Conservation (phyloP, 2,329 filamentous ascomycete species). For the Alternaria sp. region DNA sequence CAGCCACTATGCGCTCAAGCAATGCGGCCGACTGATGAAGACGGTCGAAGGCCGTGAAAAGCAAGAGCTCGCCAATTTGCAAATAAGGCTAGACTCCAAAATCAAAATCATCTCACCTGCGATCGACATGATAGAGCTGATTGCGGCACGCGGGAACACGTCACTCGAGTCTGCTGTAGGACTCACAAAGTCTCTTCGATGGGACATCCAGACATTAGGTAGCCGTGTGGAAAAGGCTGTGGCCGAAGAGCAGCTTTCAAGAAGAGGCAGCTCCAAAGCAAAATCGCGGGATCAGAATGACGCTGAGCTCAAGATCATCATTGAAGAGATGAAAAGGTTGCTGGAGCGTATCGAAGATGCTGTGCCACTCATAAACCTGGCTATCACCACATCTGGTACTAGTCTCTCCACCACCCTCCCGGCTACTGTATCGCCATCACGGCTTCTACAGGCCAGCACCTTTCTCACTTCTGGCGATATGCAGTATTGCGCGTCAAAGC, state of each 20-base stretch:
- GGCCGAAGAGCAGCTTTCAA: constrained; percentile 65
- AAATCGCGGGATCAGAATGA: constrained; percentile 66
- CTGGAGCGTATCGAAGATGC: constrained; percentile 86
- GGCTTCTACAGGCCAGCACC: constrained; percentile 90
- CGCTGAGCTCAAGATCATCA: constrained; percentile 73
- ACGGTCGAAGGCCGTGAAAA: constrained; percentile 73
- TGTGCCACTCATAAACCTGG: constrained; percentile 89
- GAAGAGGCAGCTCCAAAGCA: constrained; percentile 55
- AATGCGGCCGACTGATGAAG: constrained; percentile 80
- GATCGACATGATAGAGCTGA: constrained; percentile 91
- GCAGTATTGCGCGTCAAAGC: constrained; percentile 74
- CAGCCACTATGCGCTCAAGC: constrained; percentile 82
- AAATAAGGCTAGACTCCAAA: constrained; percentile 81
- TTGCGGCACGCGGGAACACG: constrained; percentile 79
- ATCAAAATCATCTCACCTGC: constrained; percentile 92
- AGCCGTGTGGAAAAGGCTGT: constrained; percentile 77
- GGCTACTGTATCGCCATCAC: constrained; percentile 85
- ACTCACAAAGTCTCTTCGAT: constrained; percentile 82
- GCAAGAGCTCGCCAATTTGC: constrained; percentile 76
- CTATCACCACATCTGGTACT: constrained; percentile 92
- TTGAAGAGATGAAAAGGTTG: constrained; percentile 77
- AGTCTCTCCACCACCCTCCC: constrained; percentile 83
- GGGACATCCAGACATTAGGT: constrained; percentile 83
- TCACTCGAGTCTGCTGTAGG: constrained; percentile 85
- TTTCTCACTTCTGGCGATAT: constrained; percentile 88